Percentiles rank a stretch among this genome's conserved stretches.
Evolutionary conservation across 352 stramenopile species (phyloP).

Genomic region (Globisporangium carolinianum): DNA sequence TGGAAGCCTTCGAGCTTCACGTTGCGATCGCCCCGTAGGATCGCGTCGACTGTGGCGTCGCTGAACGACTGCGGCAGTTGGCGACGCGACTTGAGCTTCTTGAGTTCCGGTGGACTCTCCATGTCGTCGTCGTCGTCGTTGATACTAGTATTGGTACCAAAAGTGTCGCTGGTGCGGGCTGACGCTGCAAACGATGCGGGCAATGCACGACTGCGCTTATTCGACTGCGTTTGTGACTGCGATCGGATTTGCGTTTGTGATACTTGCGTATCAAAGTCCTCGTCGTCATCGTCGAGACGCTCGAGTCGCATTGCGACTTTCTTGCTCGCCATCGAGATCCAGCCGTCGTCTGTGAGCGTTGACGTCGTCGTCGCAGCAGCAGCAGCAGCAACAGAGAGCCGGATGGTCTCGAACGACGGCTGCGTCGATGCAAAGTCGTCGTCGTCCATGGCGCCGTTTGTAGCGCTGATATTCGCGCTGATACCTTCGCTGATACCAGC

Average conservation of each 20-base stretch:
- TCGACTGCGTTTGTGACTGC: not conserved
- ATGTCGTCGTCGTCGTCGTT: conserved; percentile 3
- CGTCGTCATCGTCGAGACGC: not conserved
- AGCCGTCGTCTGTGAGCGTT: conserved; percentile 15
- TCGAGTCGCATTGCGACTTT: conserved; percentile 8
- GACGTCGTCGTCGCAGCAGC: not conserved
- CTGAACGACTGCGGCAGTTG: conserved; percentile 21
- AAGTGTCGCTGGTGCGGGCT: not conserved
- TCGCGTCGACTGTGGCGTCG: too few species aligned
- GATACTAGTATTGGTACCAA: too few species aligned
- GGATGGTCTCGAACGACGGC: conserved; percentile 35
- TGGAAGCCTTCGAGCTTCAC: conserved; percentile 18
- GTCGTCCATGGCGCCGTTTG: conserved; percentile 21
- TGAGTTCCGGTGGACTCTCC: conserved; percentile 2
- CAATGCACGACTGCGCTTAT: conserved; percentile 3
- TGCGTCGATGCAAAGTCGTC: conserved; percentile 37
- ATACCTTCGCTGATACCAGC: not conserved
- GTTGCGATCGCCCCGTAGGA: not conserved
- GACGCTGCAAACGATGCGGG: not conserved
- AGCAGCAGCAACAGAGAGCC: conserved; percentile 14
- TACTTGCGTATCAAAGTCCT: conserved; percentile 7
- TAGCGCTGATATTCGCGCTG: conserved; percentile 1
- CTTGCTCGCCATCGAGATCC: conserved; percentile 47
- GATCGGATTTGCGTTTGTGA: not conserved
- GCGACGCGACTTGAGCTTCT: conserved; percentile 16